Percentiles rank a stretch among this genome's conserved stretches.
phyloP scores from a whole-genome alignment of 2,329 filamentous ascomycete species.

The Claviceps monticola region DNA sequence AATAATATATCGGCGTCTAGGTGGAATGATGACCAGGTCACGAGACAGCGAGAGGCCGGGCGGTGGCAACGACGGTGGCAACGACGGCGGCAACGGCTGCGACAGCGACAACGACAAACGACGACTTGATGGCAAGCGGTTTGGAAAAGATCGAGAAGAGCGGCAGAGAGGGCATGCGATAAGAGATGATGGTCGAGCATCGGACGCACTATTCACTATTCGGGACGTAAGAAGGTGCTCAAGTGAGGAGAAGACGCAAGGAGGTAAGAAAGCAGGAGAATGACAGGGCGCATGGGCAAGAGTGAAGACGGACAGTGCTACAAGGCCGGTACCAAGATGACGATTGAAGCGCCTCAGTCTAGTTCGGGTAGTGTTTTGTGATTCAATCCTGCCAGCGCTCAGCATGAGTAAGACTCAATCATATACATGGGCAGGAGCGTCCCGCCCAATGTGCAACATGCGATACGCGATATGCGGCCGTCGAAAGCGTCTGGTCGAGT shows the following conservation, averaged over 20 bases:
- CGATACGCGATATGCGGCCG: not conserved
- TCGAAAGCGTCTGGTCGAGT: not conserved
- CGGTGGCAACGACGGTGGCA: not conserved
- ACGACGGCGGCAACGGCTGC: not conserved
- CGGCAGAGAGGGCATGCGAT: not conserved
- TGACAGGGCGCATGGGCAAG: not conserved
- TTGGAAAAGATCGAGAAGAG: not conserved
- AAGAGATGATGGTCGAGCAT: not conserved
- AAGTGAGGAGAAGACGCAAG: not conserved
- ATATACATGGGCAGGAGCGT: not conserved
- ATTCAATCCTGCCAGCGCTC: not conserved
- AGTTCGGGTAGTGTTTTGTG: not conserved
- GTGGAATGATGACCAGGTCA: constrained; percentile 3
- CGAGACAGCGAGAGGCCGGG: not conserved
- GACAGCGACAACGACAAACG: not conserved
- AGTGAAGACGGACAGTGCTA: constrained; percentile 1
- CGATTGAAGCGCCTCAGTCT: not conserved
- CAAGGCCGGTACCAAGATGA: not conserved
- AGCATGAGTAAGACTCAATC: not conserved
- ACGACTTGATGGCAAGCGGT: not conserved
- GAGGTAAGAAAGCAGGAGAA: not conserved
- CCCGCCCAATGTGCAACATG: not conserved
- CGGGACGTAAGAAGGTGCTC: not conserved
- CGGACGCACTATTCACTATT: not conserved
- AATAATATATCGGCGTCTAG: not conserved